Evolutionary conservation across 2,329 filamentous ascomycete genomes (phyloP), one percentile per base, ranked within the genome.

Genomic region (Alternaria ventricosa): DNA sequence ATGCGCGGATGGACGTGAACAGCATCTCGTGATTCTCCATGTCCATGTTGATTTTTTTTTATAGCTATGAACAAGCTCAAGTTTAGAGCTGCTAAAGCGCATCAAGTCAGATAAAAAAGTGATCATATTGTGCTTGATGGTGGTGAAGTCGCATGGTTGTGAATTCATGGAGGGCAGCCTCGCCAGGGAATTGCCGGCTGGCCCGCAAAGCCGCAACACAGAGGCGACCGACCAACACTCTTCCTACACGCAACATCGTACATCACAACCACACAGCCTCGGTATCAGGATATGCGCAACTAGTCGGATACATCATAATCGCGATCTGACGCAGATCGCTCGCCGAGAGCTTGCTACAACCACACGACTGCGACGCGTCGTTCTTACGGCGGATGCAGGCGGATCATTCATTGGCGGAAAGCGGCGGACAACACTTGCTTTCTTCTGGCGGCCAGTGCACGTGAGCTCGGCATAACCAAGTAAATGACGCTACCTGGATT

Each of bases 381-480:
- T 25, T 3, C 47, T 12, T 6, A 11, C 30, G 30, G 55, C 71
- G 70, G 70, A 71, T 73, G 71, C 59, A 46, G 44, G 62, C 71
- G 71, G 71, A 63, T 23, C 57, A 43, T 56, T 45, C 54, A 67
- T 64, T 64, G 49, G 61, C 66, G 67, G 71, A 68, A 62, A 71
- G 41, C 63, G 60, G 60, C 70, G 71, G 69, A 63, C 62, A 65
- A 58, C 54, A 10, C 20, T 28, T 18, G 18, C 33, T 61, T 67
- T 50, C 60, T 71, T 60, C 60, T 66, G 70, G 60, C 66, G 59
- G 64, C 60, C 54, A 61, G 60, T 46, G 59, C 69, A 71, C 66
- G 71, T 73, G 71, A 67, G 67, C 72, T 74, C 71, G 72, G 72
- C 71, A 72, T 71, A 74, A 71, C 68, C 36, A 46, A 43, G 36